These are phyloP conservation scores for Penicillium verrucosum DNA, from an alignment of 2,329 filamentous ascomycete species.

Conservation along the genomic window DNA sequence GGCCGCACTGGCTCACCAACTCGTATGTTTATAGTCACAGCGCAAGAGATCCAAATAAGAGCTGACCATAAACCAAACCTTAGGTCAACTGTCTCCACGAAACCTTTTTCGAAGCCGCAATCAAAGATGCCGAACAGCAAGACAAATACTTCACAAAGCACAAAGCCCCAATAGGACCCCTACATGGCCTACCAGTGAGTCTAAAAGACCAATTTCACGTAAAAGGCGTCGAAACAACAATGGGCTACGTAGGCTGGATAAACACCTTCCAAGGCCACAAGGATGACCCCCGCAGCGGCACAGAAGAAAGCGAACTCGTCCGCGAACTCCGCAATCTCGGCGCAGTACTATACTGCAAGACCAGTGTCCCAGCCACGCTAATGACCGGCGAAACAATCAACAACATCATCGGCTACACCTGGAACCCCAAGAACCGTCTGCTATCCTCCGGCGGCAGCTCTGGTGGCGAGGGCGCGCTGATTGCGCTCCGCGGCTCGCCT, in stretches of 20 bases:
- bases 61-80: neutral
- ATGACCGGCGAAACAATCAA: constrained; percentile 61
- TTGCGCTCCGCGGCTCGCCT: constrained; percentile 53
- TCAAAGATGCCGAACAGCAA: constrained; percentile 48
- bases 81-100: constrained; percentile 53
- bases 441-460: constrained; percentile 57
- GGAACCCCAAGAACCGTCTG: constrained; percentile 56
- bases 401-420: constrained; percentile 58
- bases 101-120: constrained; percentile 53
- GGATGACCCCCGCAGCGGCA: constrained; percentile 48
- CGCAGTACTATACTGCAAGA: constrained; percentile 56
- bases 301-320: constrained; percentile 59
- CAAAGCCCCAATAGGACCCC: constrained; percentile 52
- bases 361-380: constrained; percentile 54
- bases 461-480: constrained; percentile 57
- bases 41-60: neutral
- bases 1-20: constrained; percentile 57
- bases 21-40: constrained; percentile 37
- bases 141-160: constrained; percentile 47
- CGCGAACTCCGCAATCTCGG: constrained; percentile 52
- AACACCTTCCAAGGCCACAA: constrained; percentile 57
- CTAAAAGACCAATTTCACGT: constrained; percentile 51
- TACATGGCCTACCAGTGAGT: constrained; percentile 62
- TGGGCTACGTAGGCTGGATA: constrained; percentile 67
- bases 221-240: constrained; percentile 53